Conservation (phyloP, 139 green algal species). For the Astrephomene gubernaculifera region DNA sequence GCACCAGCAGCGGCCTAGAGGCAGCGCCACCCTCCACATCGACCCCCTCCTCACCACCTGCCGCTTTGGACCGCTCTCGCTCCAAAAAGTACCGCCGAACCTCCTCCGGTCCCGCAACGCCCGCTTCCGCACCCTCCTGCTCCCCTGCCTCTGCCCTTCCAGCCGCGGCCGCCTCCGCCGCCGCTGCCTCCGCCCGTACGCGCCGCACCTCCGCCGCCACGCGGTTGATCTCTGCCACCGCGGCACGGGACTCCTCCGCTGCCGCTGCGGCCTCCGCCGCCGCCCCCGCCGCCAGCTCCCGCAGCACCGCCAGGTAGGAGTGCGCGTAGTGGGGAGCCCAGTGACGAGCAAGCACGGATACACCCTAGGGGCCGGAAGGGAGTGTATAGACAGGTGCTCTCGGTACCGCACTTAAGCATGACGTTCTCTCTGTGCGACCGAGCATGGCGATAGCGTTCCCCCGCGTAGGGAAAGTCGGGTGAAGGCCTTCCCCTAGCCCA, state of each 20-base stretch:
- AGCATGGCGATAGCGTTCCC: too few species aligned
- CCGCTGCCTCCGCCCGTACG: not conserved
- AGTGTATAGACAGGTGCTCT: too few species aligned
- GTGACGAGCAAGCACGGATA: constrained; percentile 71
- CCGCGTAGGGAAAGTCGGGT: too few species aligned
- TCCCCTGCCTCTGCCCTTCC: not conserved
- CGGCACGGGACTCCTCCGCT: not conserved
- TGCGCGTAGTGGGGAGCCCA: constrained; percentile 64
- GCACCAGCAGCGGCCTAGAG: constrained; percentile 30
- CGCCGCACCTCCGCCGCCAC: constrained; percentile 8
- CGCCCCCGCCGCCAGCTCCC: constrained; percentile 52
- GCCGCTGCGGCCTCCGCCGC: constrained; percentile 31
- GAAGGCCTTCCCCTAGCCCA: too few species aligned
- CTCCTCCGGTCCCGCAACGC: not conserved
- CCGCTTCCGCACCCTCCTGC: not conserved
- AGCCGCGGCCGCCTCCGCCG: not conserved
- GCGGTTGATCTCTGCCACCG: constrained; percentile 13
- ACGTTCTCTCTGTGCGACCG: too few species aligned
- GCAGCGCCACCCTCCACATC: not conserved
- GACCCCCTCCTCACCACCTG: not conserved
- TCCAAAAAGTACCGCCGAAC: constrained; percentile 15
- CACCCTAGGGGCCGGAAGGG: constrained; percentile 54
- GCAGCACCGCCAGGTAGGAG: constrained; percentile 67
- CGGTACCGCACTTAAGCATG: too few species aligned
- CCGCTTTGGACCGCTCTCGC: not conserved